phyloP scores from a whole-genome alignment of 495 filamentous ascomycete species.

The Talaromyces adpressus region DNA sequence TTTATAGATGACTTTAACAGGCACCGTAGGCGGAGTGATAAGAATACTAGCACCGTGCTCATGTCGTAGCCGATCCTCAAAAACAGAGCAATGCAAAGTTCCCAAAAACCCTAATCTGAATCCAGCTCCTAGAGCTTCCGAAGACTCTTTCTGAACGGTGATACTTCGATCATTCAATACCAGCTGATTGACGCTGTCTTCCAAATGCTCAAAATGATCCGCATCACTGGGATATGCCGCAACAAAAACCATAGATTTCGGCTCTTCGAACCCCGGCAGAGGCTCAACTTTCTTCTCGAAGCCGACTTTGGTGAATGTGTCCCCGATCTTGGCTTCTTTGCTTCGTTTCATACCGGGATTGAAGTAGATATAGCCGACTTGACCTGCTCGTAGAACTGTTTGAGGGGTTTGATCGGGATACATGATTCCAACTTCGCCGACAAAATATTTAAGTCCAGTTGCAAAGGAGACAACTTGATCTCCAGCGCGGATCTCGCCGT shows the following conservation, averaged over 20 bases:
- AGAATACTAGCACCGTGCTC: slow-evolving; percentile 95
- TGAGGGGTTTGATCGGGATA: slow-evolving; percentile 85
- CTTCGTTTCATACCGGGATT: slow-evolving; percentile 97
- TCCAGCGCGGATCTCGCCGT: slow-evolving; percentile 74
- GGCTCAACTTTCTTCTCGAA: slow-evolving; percentile 69
- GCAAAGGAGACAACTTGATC: slow-evolving; percentile 79
- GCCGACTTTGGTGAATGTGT: slow-evolving; percentile 86
- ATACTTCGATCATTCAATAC: slow-evolving; percentile 93
- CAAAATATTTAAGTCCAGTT: slow-evolving; percentile 78
- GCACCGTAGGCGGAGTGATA: slow-evolving; percentile 92
- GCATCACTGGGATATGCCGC: slow-evolving; percentile 93
- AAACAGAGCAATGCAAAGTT: slow-evolving; percentile 93
- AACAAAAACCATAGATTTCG: slow-evolving; percentile 98
- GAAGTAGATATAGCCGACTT: slow-evolving; percentile 94
- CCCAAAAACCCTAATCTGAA: slow-evolving; percentile 95
- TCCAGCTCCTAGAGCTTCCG: slow-evolving; percentile 85
- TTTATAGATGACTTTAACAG: slow-evolving; percentile 74
- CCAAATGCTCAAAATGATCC: slow-evolving; percentile 74
- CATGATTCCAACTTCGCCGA: slow-evolving; percentile 96
- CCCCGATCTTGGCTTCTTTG: slow-evolving; percentile 90
- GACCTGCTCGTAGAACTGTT: slow-evolving; percentile 72
- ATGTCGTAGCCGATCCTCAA: slow-evolving; percentile 91
- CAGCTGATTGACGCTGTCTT: slow-evolving; percentile 91
- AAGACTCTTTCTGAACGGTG: slow-evolving; percentile 86
- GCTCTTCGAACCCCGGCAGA: slow-evolving; percentile 91